Conservation (phyloP, 305 asterid genomes). For the Rubia tinctorum region DNA sequence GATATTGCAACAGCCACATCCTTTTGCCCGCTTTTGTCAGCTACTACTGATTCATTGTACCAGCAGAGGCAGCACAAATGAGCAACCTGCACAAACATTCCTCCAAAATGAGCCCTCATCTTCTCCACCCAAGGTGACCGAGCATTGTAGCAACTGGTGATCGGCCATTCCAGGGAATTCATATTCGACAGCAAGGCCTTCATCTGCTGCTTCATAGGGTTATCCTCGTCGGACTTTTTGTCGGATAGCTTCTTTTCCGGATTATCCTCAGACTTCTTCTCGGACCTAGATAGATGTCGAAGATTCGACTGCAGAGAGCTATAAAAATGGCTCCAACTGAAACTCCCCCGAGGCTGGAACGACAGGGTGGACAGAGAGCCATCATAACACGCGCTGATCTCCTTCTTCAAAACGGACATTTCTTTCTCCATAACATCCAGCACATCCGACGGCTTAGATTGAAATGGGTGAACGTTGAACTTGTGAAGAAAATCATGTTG, state of each 20-base stretch:
- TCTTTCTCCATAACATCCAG: background rate
- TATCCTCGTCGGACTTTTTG: background rate
- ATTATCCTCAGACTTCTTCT: background rate
- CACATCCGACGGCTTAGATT: background rate
- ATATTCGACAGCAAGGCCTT: background rate
- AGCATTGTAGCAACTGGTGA: background rate
- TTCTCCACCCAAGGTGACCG: background rate
- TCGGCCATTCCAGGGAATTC: background rate
- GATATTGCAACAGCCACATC: background rate
- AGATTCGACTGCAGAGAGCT: background rate
- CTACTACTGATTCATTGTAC: background rate
- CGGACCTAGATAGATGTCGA: background rate
- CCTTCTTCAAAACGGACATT: background rate
- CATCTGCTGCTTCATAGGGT: background rate
- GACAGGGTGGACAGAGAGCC: background rate
- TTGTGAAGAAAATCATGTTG: background rate
- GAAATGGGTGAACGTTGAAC: background rate
- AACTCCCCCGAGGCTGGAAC: background rate
- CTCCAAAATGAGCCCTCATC: conserved; percentile 1
- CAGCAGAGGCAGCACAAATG: conserved; percentile 4
- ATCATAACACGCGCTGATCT: background rate
- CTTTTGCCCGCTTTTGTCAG: background rate
- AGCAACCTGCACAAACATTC: conserved; percentile 5
- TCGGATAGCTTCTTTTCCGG: background rate
- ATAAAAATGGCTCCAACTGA: background rate